Conservation (phyloP, 1,284 basidiomycete species). For the Ustilago sp. region DNA sequence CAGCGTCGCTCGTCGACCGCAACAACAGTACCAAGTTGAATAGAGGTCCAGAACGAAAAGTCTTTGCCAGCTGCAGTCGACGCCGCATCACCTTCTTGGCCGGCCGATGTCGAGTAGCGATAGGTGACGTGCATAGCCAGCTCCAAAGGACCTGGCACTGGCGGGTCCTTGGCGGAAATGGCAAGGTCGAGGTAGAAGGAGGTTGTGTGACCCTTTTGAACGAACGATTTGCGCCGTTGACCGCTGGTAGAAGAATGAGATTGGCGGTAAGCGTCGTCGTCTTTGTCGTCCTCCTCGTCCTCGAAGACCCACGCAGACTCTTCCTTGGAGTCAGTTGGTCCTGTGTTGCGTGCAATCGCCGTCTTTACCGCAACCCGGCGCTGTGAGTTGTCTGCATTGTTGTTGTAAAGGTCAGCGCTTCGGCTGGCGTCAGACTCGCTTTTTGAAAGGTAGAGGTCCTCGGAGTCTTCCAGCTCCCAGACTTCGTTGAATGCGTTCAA, state of each 20-base stretch:
- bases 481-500: conserved; percentile 59
- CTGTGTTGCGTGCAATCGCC: conserved; percentile 5
- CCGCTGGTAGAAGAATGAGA: conserved; percentile 4
- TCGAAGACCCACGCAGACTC: conserved; percentile 24
- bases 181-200: conserved; percentile 36
- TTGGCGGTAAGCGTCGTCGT: conserved; percentile 11
- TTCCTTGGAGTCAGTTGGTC: neutral
- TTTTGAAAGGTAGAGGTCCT: conserved; percentile 37
- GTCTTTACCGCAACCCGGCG: conserved; percentile 26
- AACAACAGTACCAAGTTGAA: conserved; percentile 26
- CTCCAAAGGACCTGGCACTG: conserved; percentile 26
- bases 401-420: neutral
- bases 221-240: conserved; percentile 22
- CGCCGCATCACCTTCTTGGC: neutral
- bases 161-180: conserved; percentile 21
- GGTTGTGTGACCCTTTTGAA: conserved; percentile 44
- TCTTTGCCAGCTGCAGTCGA: conserved; percentile 16
- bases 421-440: conserved; percentile 9
- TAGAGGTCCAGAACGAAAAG: conserved; percentile 36
- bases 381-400: neutral
- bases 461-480: conserved; percentile 59
- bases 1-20: neutral
- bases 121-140: conserved; percentile 56
- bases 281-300: conserved; percentile 28
- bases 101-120: conserved; percentile 23